phyloP scores from a whole-genome alignment of 805 yeast species.

The Lipomyces yamadae region DNA sequence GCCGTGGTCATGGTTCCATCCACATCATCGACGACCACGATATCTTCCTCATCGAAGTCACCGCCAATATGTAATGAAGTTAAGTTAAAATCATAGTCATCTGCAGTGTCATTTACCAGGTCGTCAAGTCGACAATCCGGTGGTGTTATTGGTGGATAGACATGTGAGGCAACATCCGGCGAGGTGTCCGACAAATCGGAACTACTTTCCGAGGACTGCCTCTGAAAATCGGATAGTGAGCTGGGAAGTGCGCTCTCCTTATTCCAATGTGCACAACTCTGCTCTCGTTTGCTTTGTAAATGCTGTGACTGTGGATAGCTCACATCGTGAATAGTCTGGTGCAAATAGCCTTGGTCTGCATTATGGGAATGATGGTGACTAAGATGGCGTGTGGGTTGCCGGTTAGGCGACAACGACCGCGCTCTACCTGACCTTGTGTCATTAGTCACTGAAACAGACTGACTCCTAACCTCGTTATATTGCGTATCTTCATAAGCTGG shows the following conservation, averaged over 20 bases:
- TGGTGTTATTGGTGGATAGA: constrained; percentile 24
- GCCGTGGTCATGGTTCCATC: constrained; percentile 3
- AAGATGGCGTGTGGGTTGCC: constrained; percentile 21
- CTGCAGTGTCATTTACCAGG: background rate
- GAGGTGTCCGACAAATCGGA: constrained; percentile 34
- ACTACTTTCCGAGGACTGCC: constrained; percentile 26
- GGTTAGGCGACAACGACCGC: constrained; percentile 14
- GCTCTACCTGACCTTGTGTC: background rate
- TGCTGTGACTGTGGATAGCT: background rate
- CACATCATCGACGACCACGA: constrained; percentile 4
- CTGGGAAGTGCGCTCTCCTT: background rate
- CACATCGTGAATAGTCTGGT: background rate
- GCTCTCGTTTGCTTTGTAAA: background rate
- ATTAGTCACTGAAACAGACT: background rate
- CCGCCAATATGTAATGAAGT: constrained; percentile 8
- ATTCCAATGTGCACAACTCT: background rate
- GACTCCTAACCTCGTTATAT: background rate
- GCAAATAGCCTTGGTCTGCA: constrained; percentile 1
- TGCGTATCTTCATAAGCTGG: background rate
- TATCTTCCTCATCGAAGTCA: constrained; percentile 2
- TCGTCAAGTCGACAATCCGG: constrained; percentile 28
- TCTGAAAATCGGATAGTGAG: background rate
- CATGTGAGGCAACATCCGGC: constrained; percentile 28
- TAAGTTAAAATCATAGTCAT: background rate
- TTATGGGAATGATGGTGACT: constrained; percentile 15